Evolutionary conservation across 2,329 filamentous ascomycete species (phyloP).

Genomic region (Domatiomyces globalis): DNA sequence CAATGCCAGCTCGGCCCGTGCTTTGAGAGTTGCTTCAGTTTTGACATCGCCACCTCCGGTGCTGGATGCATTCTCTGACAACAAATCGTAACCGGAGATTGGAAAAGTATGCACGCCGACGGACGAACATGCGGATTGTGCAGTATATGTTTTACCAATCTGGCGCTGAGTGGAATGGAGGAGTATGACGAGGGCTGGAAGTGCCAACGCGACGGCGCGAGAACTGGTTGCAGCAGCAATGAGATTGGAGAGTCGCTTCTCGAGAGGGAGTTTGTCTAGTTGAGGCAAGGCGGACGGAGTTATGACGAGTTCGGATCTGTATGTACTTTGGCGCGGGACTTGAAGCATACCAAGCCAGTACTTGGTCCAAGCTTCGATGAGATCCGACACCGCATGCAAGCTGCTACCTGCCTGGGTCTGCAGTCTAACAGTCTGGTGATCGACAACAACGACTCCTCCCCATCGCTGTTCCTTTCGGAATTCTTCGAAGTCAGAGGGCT

Average conservation of each 20-base stretch:
- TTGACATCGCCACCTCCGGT: conserved; percentile 82
- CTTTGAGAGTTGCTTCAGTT: conserved; percentile 79
- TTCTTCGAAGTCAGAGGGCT: conserved; percentile 28
- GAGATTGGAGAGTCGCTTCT: conserved; percentile 64
- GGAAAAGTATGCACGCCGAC: conserved; percentile 79
- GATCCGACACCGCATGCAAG: conserved; percentile 63
- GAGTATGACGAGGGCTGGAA: conserved; percentile 78
- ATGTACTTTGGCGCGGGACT: conserved; percentile 36
- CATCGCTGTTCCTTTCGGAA: conserved; percentile 49
- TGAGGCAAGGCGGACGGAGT: conserved; percentile 21
- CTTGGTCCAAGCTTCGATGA: conserved; percentile 65
- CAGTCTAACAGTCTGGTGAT: conserved; percentile 75
- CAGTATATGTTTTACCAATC: conserved; percentile 78
- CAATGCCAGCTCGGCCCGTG: conserved; percentile 74
- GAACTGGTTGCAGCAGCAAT: conserved; percentile 79
- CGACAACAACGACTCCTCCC: conserved; percentile 75
- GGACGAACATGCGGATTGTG: conserved; percentile 64
- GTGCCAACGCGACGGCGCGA: conserved; percentile 68
- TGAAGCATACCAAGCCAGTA: conserved; percentile 74
- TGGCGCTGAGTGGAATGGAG: conserved; percentile 83
- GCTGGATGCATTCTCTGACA: conserved; percentile 61
- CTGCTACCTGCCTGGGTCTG: conserved; percentile 63
- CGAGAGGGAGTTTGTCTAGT: conserved; percentile 44
- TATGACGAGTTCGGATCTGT: conserved; percentile 23
- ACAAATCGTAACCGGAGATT: conserved; percentile 84